These are phyloP conservation scores for Mycena olivaceomarginata DNA, from an alignment of 768 basidiomycete species.

Conservation along the genomic window DNA sequence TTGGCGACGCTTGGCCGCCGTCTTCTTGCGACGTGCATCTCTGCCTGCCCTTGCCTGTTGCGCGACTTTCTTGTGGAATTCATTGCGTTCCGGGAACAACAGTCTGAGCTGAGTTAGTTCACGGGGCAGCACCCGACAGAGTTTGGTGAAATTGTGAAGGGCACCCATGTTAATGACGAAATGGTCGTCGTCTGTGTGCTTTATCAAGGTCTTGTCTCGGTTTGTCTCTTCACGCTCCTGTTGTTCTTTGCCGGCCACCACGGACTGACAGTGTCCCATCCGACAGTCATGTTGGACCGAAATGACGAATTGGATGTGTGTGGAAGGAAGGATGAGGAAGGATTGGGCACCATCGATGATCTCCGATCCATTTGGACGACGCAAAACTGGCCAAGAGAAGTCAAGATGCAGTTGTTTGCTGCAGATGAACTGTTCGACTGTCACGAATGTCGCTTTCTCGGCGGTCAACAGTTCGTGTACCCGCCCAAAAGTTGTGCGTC, in stretches of 20 bases:
- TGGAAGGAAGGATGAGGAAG: slow-evolving; percentile 2
- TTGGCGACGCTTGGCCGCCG: slow-evolving; percentile 5
- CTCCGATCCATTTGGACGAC: slow-evolving; percentile 2
- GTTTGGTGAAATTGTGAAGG: slow-evolving; percentile 19
- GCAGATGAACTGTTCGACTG: neutral
- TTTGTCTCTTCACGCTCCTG: slow-evolving; percentile 23
- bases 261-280: slow-evolving; percentile 21
- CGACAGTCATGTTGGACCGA: slow-evolving; percentile 31
- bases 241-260: neutral
- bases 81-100: neutral
- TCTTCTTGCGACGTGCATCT: slow-evolving; percentile 13
- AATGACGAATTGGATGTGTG: slow-evolving; percentile 12
- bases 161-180: slow-evolving; percentile 26
- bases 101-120: slow-evolving; percentile 8
- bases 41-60: slow-evolving; percentile 8
- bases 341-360: neutral
- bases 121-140: neutral
- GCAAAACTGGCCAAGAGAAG: slow-evolving; percentile 25
- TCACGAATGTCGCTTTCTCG: neutral
- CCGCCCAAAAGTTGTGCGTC: neutral
- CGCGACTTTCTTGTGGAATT: slow-evolving; percentile 11
- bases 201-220: slow-evolving; percentile 3
- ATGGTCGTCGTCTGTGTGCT: slow-evolving; percentile 25
- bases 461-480: neutral
- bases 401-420: neutral